phyloP scores from a whole-genome alignment of 495 filamentous ascomycete species.

The Aspergillus campestris region DNA sequence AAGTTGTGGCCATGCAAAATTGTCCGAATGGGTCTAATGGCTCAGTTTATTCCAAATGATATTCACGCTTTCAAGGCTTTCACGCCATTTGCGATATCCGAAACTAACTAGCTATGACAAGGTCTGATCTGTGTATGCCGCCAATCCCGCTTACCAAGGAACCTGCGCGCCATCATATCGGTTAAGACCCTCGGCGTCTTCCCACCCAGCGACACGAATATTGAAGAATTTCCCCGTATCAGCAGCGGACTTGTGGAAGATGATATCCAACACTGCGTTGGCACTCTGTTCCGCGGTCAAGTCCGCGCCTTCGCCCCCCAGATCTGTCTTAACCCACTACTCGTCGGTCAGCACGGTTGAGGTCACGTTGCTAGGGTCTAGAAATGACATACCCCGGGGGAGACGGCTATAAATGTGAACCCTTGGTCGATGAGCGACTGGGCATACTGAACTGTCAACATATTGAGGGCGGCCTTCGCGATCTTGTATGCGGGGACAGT shows the following conservation, averaged over 20 bases:
- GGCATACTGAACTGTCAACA: slow-evolving; percentile 42
- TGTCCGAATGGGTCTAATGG: no score
- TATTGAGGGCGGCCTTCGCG: slow-evolving; percentile 43
- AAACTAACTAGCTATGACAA: no score
- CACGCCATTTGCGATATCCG: background rate
- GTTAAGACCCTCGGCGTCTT: background rate
- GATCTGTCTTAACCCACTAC: slow-evolving; percentile 26
- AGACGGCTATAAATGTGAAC: slow-evolving; percentile 37
- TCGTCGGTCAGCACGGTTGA: slow-evolving; percentile 3
- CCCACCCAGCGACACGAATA: slow-evolving; percentile 16
- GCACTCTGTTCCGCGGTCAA: slow-evolving; percentile 26
- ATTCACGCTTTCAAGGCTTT: background rate
- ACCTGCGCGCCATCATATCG: slow-evolving; percentile 1
- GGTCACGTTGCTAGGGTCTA: background rate
- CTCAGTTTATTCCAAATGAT: background rate
- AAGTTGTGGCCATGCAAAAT: no score
- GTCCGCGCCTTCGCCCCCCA: slow-evolving; percentile 24
- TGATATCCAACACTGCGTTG: slow-evolving; percentile 23
- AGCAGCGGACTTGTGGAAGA: slow-evolving; percentile 17
- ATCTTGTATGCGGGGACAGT: slow-evolving; percentile 42
- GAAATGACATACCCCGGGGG: slow-evolving; percentile 31
- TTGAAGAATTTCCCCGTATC: slow-evolving; percentile 28
- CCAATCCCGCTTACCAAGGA: slow-evolving; percentile 1
- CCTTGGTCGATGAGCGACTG: slow-evolving; percentile 29
- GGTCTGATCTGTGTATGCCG: no score